Evolutionary conservation across 2,329 filamentous ascomycete genomes (phyloP).

Genomic region (Calycina herbarum): DNA sequence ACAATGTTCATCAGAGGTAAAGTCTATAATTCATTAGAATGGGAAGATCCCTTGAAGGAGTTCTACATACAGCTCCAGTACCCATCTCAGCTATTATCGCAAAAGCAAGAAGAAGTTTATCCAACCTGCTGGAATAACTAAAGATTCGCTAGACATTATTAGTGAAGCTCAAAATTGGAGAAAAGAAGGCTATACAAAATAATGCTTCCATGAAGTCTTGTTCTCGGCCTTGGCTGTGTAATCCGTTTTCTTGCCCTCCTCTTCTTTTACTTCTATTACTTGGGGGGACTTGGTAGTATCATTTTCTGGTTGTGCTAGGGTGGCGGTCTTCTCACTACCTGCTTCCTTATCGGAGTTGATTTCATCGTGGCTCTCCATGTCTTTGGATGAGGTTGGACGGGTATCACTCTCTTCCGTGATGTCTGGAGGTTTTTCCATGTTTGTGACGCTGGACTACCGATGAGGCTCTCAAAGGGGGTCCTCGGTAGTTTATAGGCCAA

Average conservation of each 20-base stretch:
- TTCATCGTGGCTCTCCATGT: slow-evolving; percentile 1
- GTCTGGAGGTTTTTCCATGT: not conserved
- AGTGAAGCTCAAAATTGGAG: not conserved
- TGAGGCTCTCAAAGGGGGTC: not conserved
- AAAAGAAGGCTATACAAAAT: slow-evolving; percentile 21
- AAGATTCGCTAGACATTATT: slow-evolving; percentile 31
- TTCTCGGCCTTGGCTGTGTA: slow-evolving; percentile 32
- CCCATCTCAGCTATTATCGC: slow-evolving; percentile 30
- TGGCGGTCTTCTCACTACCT: not conserved
- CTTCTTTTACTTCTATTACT: not conserved
- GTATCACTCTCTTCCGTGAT: not conserved
- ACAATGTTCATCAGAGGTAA: slow-evolving; percentile 61
- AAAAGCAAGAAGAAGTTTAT: slow-evolving; percentile 27
- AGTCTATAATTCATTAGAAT: slow-evolving; percentile 40
- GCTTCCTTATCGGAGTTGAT: not conserved
- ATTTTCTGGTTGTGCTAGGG: not conserved
- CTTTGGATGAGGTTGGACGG: not conserved
- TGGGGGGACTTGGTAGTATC: not conserved
- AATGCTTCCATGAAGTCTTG: slow-evolving; percentile 28
- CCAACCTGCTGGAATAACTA: slow-evolving; percentile 28
- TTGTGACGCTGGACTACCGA: not conserved
- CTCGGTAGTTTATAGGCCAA: not conserved
- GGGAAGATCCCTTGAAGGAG: not conserved
- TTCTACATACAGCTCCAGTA: slow-evolving; percentile 28
- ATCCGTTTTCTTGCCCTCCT: slow-evolving; percentile 20